Base-by-base conservation (phyloP, 23 red algal species). In the Chondrus crispus region DNA sequence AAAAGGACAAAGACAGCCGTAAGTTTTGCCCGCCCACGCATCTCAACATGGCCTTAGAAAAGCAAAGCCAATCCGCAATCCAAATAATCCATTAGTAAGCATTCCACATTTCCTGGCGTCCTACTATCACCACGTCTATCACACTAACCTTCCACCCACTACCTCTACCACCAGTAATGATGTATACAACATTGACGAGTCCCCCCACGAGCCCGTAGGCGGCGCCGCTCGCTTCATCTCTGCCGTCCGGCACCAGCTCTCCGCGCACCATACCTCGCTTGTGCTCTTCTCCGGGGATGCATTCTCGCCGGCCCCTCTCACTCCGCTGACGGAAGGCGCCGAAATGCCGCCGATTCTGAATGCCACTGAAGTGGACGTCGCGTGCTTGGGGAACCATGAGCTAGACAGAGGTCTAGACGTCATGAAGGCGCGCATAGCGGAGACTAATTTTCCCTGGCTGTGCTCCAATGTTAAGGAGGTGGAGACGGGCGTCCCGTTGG, bases 181-280 rank as follows among this genome's bases (percentile, higher is more conserved):
- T 46, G 84, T 95, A 8, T 95, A 95, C 74, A 82, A 95, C 83
- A 58, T 95, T 29, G 71, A 88, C 19, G 64, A 45, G 18, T 44
- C 48, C 11, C 14, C 33, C 1, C 38, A 19, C 5, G 92, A 95
- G 49, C 92, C 92, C 9, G 92, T 95, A 2, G 92, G 92, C 7
- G 92, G 92, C 20, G 92, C 92, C 71, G 83, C 92, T 20, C 92
- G 92, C 18, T 95, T 95, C 66, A 75, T 82, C 48, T 16, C 73
- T 43, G 80, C 84, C 50, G 19, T 94, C 5, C 9, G 82, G 1
- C 12, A 26, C 3, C 36, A 54, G 22, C 8, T 22, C 58, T 46
- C 40, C 14, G 8, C 33, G 10, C 60, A 40, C 33, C 28, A 28
- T 12, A 28, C 41, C 5, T 20, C 81, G 50, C 71, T 95, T 12